Percentiles rank a stretch among this genome's conserved stretches.
Evolutionary conservation across 441 rosid species (phyloP).

Genomic region (Melastoma candidum): DNA sequence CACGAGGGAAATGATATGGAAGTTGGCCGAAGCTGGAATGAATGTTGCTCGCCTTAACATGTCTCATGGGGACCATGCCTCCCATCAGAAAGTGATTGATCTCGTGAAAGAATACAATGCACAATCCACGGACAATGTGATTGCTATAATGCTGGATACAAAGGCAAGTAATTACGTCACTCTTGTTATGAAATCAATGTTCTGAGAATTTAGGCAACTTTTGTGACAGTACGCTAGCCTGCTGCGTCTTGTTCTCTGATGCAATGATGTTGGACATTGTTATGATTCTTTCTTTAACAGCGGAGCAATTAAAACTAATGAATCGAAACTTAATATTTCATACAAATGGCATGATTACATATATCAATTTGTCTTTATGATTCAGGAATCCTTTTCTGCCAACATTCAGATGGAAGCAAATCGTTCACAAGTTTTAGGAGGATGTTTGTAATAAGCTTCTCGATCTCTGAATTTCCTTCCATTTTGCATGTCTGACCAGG

Average conservation of each 20-base stretch:
- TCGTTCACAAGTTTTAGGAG: too few species aligned
- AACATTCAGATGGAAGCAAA: too few species aligned
- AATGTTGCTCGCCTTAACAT: conserved; percentile 91
- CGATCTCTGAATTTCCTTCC: conserved; percentile 3
- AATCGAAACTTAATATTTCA: too few species aligned
- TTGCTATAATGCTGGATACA: conserved; percentile 96
- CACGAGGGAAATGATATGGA: conserved; percentile 76
- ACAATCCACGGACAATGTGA: conserved; percentile 74
- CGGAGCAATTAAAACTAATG: too few species aligned
- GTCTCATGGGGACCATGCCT: conserved; percentile 98
- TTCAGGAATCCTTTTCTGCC: too few species aligned
- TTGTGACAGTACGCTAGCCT: too few species aligned
- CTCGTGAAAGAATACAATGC: conserved; percentile 94
- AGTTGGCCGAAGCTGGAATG: conserved; percentile 92
- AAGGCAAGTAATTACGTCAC: conserved; percentile 34
- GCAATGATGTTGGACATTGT: too few species aligned
- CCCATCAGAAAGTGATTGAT: conserved; percentile 92
- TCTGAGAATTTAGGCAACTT: background rate
- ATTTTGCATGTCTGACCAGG: conserved; percentile 33
- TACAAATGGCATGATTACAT: too few species aligned
- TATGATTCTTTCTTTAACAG: too few species aligned
- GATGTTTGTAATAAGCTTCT: too few species aligned
- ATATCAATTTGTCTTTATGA: too few species aligned
- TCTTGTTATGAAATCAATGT: background rate
- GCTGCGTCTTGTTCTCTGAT: too few species aligned